These are phyloP conservation scores for Acephala macrosclerotiorum DNA, from an alignment of 2,329 filamentous ascomycete species.

Conservation along the genomic window DNA sequence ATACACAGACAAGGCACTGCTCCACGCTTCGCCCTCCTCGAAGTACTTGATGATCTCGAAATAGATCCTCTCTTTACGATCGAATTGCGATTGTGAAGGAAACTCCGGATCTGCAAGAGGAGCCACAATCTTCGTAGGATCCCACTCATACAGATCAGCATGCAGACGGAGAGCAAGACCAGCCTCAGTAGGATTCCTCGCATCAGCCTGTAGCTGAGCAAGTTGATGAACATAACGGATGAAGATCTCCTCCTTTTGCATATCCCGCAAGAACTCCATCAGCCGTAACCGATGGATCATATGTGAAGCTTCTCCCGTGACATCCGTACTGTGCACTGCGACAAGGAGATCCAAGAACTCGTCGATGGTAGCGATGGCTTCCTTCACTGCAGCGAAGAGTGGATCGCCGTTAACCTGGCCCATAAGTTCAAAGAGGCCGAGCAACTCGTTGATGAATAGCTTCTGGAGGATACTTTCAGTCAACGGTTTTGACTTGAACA, in stretches of 20 bases:
- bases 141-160: slow-evolving; percentile 93
- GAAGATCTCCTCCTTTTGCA: slow-evolving; percentile 97
- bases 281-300: slow-evolving; percentile 88
- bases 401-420: slow-evolving; percentile 72
- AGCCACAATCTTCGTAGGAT: slow-evolving; percentile 70
- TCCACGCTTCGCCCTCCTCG: slow-evolving; percentile 94
- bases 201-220: slow-evolving; percentile 76
- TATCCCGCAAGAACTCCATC: slow-evolving; percentile 96
- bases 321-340: slow-evolving; percentile 82
- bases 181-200: slow-evolving; percentile 84
- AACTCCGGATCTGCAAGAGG: slow-evolving; percentile 78
- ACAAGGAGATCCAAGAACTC: slow-evolving; percentile 91
- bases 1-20: slow-evolving; percentile 85
- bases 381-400: slow-evolving; percentile 77
- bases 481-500: slow-evolving; percentile 89
- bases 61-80: slow-evolving; percentile 90
- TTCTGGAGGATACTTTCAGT: slow-evolving; percentile 92
- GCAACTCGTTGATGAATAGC: slow-evolving; percentile 85
- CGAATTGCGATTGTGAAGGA: slow-evolving; percentile 85
- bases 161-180: slow-evolving; percentile 89
- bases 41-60: slow-evolving; percentile 96
- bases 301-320: slow-evolving; percentile 75
- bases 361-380: slow-evolving; percentile 84
- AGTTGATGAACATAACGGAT: slow-evolving; percentile 95
- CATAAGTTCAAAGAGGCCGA: slow-evolving; percentile 80